Evolutionary conservation across 1,139 yeast genomes (phyloP).

Genomic region (Martiniozyma asiatica): DNA sequence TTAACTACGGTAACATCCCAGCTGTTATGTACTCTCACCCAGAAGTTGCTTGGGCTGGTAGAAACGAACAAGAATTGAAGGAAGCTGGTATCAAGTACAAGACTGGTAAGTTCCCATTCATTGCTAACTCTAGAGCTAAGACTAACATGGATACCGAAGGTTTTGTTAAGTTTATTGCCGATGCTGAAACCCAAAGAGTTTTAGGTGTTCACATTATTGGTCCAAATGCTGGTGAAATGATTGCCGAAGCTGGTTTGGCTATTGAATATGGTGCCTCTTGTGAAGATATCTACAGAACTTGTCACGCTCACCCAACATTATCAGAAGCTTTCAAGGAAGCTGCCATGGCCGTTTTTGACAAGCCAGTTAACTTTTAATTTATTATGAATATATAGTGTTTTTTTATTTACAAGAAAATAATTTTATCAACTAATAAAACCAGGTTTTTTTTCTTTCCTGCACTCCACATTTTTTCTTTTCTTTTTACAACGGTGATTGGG

Average conservation of each 20-base stretch:
- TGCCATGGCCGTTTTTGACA: slow-evolving; percentile 82
- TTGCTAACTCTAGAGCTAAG: slow-evolving; percentile 99
- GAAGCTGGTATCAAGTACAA: slow-evolving; percentile 86
- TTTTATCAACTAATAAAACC: too few relatives aligned
- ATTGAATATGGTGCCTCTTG: slow-evolving; percentile 98
- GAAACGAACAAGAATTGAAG: slow-evolving; percentile 90
- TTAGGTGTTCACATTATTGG: slow-evolving; percentile 97
- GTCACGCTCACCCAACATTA: slow-evolving; percentile 98
- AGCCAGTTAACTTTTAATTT: slow-evolving; percentile 25
- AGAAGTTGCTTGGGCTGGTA: slow-evolving; percentile 99
- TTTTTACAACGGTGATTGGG: too few relatives aligned
- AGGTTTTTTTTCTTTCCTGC: too few relatives aligned
- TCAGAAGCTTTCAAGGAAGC: slow-evolving; percentile 99
- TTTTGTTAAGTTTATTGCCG: slow-evolving; percentile 88
- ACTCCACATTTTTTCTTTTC: too few relatives aligned
- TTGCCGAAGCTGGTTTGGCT: slow-evolving; percentile 96
- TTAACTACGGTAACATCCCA: slow-evolving; percentile 95
- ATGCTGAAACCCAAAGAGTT: slow-evolving; percentile 93
- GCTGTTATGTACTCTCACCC: slow-evolving; percentile 99
- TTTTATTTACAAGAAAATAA: too few relatives aligned
- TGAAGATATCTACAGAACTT: slow-evolving; percentile 93
- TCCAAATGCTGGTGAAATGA: slow-evolving; percentile 99
- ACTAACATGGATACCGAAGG: slow-evolving; percentile 97
- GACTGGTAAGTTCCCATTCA: slow-evolving; percentile 95
- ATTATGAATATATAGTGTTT: too few relatives aligned